These are phyloP conservation scores for Dipteronia sinensis DNA, from an alignment of 345 rosid genomes.

Conservation along the genomic window DNA sequence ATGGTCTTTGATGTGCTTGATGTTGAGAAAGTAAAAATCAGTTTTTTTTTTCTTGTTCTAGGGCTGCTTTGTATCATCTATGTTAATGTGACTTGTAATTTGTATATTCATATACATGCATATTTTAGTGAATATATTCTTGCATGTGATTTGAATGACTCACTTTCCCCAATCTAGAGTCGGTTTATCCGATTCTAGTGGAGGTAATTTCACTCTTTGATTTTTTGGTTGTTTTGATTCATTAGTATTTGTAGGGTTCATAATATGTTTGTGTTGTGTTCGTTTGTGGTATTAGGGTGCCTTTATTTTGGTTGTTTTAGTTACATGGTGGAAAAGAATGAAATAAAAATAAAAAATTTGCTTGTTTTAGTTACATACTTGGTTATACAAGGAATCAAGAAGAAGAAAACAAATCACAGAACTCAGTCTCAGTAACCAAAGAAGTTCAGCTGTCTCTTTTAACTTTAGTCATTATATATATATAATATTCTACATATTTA, in stretches of 20 bases:
- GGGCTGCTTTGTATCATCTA: background rate
- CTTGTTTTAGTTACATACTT: background rate
- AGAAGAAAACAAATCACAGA: background rate
- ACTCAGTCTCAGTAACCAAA: background rate
- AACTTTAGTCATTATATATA: too few species aligned
- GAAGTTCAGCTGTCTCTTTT: background rate
- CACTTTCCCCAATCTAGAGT: background rate
- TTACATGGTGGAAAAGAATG: background rate
- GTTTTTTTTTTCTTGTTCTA: too few species aligned
- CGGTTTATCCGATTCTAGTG: background rate
- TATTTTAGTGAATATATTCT: background rate
- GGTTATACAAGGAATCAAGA: background rate
- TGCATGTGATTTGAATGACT: slow-evolving; percentile 4
- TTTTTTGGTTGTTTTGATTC: background rate
- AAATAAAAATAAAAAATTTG: background rate
- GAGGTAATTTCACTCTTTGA: background rate
- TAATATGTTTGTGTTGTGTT: background rate
- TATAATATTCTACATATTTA: background rate
- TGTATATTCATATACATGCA: background rate
- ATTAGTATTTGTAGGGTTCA: background rate
- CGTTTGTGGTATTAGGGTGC: background rate
- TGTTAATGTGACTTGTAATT: slow-evolving; percentile 1
- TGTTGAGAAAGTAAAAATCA: background rate
- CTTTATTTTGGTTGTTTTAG: background rate
- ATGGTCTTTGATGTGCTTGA: background rate